Conservation (phyloP, 768 basidiomycete species). For the Harrya chromipes region DNA sequence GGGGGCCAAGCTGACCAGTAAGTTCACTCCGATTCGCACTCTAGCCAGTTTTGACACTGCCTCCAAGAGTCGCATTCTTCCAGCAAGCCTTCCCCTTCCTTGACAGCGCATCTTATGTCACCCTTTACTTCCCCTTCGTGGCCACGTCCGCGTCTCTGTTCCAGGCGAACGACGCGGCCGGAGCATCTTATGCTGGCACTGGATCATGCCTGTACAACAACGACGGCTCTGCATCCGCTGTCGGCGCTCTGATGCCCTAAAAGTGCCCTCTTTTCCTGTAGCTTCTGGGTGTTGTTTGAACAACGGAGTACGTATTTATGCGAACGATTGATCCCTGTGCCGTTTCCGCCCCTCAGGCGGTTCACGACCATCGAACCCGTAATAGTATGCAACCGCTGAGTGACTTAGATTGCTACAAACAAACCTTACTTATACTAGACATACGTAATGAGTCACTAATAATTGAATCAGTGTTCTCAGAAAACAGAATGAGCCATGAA, state of each 20-base stretch:
- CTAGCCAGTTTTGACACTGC: background rate
- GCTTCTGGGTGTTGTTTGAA: no score
- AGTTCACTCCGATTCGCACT: background rate
- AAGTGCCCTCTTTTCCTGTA: no score
- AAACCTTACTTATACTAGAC: no score
- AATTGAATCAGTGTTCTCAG: no score
- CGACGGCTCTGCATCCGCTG: conserved; percentile 22
- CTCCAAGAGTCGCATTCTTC: conserved; percentile 31
- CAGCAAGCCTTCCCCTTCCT: conserved; percentile 34
- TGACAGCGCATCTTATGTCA: conserved; percentile 27
- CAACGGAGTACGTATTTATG: no score
- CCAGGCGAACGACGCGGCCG: conserved; percentile 16
- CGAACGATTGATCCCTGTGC: no score
- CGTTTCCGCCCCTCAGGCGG: no score
- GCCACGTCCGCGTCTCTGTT: conserved; percentile 30
- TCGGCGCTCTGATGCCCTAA: conserved; percentile 24
- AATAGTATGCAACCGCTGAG: no score
- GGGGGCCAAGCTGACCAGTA: conserved; percentile 32
- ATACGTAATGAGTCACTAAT: no score
- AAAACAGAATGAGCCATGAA: no score
- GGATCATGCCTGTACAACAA: conserved; percentile 34
- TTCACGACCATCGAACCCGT: no score
- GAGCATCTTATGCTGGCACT: conserved; percentile 18
- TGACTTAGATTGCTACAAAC: no score
- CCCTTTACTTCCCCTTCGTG: conserved; percentile 38